phyloP scores from a whole-genome alignment of 164 flowering plant genomes.

The Aristolochia contorta region DNA sequence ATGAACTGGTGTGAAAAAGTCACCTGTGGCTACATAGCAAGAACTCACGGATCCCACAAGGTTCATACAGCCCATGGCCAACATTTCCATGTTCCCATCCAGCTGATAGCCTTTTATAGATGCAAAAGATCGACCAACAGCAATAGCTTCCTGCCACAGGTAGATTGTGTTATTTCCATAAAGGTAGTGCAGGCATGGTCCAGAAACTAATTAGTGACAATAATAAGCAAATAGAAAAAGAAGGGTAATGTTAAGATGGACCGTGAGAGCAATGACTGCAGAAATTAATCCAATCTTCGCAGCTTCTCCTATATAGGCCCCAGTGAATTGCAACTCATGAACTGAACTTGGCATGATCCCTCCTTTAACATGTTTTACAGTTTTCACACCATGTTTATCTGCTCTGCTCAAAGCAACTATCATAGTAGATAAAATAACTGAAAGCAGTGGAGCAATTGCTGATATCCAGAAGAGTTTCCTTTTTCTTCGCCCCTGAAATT shows the following conservation, averaged over 20 bases:
- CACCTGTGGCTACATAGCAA: constrained; percentile 88
- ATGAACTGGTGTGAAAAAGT: not conserved
- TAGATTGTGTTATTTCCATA: not conserved
- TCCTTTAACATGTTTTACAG: constrained; percentile 56
- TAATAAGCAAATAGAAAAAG: no score
- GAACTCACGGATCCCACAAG: constrained; percentile 70
- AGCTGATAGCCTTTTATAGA: constrained; percentile 67
- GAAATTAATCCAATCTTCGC: constrained; percentile 56
- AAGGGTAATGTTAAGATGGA: constrained; percentile 10
- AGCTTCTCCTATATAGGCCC: constrained; percentile 38
- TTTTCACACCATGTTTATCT: constrained; percentile 69
- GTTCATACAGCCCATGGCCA: constrained; percentile 82
- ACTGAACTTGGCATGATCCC: constrained; percentile 67
- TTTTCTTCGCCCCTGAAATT: constrained; percentile 51
- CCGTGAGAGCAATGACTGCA: constrained; percentile 71
- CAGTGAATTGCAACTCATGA: constrained; percentile 37
- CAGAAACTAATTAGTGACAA: no score
- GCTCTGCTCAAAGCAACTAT: constrained; percentile 54
- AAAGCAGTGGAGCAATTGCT: constrained; percentile 69
- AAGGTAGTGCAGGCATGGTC: no score
- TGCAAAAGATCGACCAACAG: constrained; percentile 87
- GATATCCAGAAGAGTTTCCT: constrained; percentile 81
- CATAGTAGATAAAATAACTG: constrained; percentile 60
- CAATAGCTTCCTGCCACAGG: constrained; percentile 68
- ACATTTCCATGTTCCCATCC: constrained; percentile 89